Evolutionary conservation across 257 asterid species (phyloP).

Genomic region (Catharanthus roseus): DNA sequence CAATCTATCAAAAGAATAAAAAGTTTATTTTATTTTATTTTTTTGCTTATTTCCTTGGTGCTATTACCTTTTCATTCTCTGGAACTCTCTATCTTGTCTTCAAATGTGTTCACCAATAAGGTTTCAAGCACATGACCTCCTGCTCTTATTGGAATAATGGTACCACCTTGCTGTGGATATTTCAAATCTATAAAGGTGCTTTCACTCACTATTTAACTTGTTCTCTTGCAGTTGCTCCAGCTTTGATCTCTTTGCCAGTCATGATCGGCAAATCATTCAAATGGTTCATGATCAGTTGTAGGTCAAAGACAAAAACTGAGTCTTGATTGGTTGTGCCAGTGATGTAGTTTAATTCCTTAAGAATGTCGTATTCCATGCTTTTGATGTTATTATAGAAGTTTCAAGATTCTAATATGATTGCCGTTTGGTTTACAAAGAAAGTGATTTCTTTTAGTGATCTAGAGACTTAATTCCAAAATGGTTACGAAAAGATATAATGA

Average conservation of each 20-base stretch:
- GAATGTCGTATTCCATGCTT: background rate
- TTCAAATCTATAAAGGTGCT: background rate
- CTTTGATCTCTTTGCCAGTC: background rate
- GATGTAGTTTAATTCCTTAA: background rate
- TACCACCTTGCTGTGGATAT: background rate
- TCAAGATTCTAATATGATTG: background rate
- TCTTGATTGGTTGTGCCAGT: background rate
- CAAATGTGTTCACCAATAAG: background rate
- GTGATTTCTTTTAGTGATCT: background rate
- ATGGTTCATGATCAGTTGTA: background rate
- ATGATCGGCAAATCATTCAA: background rate
- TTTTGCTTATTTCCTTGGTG: background rate
- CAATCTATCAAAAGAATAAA: background rate
- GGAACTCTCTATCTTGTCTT: constrained; percentile 3
- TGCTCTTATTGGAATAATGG: background rate
- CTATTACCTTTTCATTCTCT: background rate
- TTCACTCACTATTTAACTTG: background rate
- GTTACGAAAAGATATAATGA: constrained; percentile 3
- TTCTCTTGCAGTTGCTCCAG: background rate
- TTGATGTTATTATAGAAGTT: background rate
- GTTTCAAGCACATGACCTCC: background rate
- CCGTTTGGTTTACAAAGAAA: background rate
- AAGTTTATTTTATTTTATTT: too few relatives aligned
- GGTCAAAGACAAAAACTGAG: background rate
- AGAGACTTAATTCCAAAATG: background rate